Evolutionary conservation across 2,329 filamentous ascomycete genomes (phyloP), one percentile per base, ranked within the genome.

Genomic region (Diaporthe aspalathi): DNA sequence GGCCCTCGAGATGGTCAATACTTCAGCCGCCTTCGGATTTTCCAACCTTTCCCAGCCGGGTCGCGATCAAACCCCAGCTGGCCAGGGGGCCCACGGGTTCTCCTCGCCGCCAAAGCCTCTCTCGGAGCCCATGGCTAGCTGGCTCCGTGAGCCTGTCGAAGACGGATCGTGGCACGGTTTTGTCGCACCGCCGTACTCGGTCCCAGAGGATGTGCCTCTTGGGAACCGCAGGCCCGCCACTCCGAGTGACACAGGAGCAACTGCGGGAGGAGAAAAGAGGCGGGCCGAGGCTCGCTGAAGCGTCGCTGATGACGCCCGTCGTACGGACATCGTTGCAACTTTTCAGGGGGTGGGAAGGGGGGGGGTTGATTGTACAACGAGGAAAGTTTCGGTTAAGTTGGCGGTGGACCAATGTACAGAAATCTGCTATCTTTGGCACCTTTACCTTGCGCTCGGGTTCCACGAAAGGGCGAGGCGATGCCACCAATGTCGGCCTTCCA

Each of bases 181-280:
- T 14, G n/a, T 40, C n/a, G 22, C 20, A 29, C 60, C 67, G 8
- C 17, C 53, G 16, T 20, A 3, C 32, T 50, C 45, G 20, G 22
- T 14, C 4, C 45, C 56, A 12, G 17, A 7, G 17, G 20, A 16
- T 11, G 38, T 24, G 3, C 29, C 29, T 24, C 17, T 14, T 12
- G 16, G 35, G 5, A 49, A n/a, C 5, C 22, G 16, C 3, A 29
- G 12, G 16, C n/a, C 43, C 9, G n/a, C 67, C 27, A 22, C 24
- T 14, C 17, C 14, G 3, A 70, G 67, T 63, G 16, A 9, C 56
- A 72, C 67, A 1, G 67, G 60, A 11, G 67, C 62, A 5, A 53
- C 60, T 7, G 11, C 20, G 7, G 53, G 60, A 5, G 60, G 47
- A 49, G n/a, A 54, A 24, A 35, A 56, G n/a, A n/a, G 16, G 7